A percentile compares a stretch with the other conserved stretches of the same genome.
These are phyloP conservation scores for Aplosporella prunicola DNA, from an alignment of 2,329 filamentous ascomycete species.

Conservation along the genomic window DNA sequence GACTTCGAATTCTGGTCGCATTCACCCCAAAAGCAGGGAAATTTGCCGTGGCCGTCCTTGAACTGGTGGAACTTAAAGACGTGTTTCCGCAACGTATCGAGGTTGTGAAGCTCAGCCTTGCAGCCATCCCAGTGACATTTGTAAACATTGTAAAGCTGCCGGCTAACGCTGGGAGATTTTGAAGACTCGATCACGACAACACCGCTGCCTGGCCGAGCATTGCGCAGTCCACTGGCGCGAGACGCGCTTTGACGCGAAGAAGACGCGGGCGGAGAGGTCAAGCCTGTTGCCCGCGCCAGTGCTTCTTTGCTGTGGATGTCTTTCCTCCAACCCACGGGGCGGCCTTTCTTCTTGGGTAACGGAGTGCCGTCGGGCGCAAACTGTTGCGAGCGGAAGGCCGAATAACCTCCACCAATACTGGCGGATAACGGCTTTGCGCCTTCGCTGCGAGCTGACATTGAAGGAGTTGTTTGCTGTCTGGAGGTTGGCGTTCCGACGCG, in stretches of 20 bases:
- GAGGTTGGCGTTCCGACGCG: too few relatives aligned
- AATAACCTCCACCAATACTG: slow-evolving; percentile 27
- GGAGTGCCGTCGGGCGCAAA: slow-evolving; percentile 26
- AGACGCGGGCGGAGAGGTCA: slow-evolving; percentile 5
- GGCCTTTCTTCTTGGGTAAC: slow-evolving; percentile 35
- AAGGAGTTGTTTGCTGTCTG: slow-evolving; percentile 11
- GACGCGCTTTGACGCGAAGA: background rate
- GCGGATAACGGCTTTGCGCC: slow-evolving; percentile 14
- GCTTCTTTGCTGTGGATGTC: slow-evolving; percentile 28
- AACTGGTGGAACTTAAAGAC: slow-evolving; percentile 44
- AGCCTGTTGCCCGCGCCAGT: slow-evolving; percentile 18
- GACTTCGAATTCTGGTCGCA: slow-evolving; percentile 26
- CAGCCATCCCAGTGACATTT: slow-evolving; percentile 51
- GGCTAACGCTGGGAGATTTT: slow-evolving; percentile 23
- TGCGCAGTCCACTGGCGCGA: slow-evolving; percentile 1
- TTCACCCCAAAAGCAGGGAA: slow-evolving; percentile 35
- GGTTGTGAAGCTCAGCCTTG: slow-evolving; percentile 50
- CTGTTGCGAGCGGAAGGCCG: slow-evolving; percentile 30
- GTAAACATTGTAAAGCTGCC: slow-evolving; percentile 36
- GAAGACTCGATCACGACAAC: slow-evolving; percentile 20
- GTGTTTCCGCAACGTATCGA: slow-evolving; percentile 51
- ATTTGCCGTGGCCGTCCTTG: background rate
- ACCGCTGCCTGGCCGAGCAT: background rate
- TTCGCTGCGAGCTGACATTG: slow-evolving; percentile 21
- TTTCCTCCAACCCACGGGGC: slow-evolving; percentile 43